phyloP scores from a whole-genome alignment of 306 rosid species.

The Prunus dulcis region DNA sequence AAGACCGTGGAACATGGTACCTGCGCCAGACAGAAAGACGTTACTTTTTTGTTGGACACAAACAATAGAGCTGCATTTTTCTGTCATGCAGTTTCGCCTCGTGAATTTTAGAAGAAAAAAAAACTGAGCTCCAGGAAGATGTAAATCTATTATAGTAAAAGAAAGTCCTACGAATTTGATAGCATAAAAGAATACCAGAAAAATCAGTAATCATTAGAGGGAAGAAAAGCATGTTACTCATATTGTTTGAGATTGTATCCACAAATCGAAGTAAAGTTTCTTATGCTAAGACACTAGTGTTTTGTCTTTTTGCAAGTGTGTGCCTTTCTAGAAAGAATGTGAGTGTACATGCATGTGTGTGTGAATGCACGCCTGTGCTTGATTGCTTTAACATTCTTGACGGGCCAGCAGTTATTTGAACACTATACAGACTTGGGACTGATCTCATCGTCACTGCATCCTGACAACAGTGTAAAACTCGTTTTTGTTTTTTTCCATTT shows the following conservation, averaged over 20 bases:
- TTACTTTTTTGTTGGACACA: neutral
- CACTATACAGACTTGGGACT: neutral
- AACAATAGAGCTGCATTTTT: neutral
- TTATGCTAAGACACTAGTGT: neutral
- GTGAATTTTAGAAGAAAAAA: neutral
- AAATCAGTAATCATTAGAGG: neutral
- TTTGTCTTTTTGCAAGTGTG: neutral
- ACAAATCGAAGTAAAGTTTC: neutral
- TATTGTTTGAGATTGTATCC: neutral
- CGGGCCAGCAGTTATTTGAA: neutral
- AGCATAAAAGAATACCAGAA: neutral
- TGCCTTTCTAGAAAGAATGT: neutral
- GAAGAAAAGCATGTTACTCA: neutral
- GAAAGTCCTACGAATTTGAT: neutral
- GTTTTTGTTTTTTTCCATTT: neutral
- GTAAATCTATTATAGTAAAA: neutral
- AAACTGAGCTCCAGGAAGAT: neutral
- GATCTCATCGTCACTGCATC: neutral
- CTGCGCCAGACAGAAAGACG: conserved; percentile 33
- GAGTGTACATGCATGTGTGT: neutral
- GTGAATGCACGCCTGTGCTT: neutral
- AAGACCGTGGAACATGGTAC: conserved; percentile 96
- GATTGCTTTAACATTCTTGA: neutral
- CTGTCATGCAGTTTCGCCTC: neutral
- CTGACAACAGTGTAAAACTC: neutral